Conservation (phyloP, 306 rosid genomes). For the Acacia crassicarpa region DNA sequence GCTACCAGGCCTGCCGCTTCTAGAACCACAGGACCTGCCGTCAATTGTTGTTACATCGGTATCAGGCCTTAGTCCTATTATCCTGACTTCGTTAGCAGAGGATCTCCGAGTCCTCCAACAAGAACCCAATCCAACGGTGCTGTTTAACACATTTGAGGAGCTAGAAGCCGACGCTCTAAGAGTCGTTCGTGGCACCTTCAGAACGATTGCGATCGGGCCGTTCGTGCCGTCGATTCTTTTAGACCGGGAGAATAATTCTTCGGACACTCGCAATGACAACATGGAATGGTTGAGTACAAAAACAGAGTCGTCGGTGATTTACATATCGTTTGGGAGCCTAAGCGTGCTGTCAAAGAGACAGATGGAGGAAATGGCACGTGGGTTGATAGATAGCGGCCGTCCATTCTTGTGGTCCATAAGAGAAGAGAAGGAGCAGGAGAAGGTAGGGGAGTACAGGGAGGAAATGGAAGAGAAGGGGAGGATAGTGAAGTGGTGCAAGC, state of each 20-base stretch:
- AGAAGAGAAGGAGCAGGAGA: neutral
- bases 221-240: conserved; percentile 43
- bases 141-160: conserved; percentile 45
- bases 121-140: conserved; percentile 23
- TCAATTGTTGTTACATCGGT: conserved; percentile 8
- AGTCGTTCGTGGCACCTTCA: neutral
- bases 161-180: conserved; percentile 39
- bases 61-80: neutral
- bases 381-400: conserved; percentile 41
- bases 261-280: conserved; percentile 32
- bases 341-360: conserved; percentile 39
- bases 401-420: conserved; percentile 64
- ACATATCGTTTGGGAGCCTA: conserved; percentile 61
- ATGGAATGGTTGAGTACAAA: conserved; percentile 57
- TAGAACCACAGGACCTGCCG: conserved; percentile 34
- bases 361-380: conserved; percentile 60
- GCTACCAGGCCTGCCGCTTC: conserved; percentile 37
- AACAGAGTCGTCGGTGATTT: conserved; percentile 45
- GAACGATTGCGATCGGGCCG: conserved; percentile 55
- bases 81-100: conserved; percentile 23
- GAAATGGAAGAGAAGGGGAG: conserved; percentile 39
- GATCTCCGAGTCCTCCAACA: conserved; percentile 32
- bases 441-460: neutral
- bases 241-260: conserved; percentile 31
- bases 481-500: conserved; percentile 58